Evolutionary conservation across 1,139 yeast species (phyloP), one percentile per base, ranked within the genome.

Genomic region (Meyerozyma sp.): DNA sequence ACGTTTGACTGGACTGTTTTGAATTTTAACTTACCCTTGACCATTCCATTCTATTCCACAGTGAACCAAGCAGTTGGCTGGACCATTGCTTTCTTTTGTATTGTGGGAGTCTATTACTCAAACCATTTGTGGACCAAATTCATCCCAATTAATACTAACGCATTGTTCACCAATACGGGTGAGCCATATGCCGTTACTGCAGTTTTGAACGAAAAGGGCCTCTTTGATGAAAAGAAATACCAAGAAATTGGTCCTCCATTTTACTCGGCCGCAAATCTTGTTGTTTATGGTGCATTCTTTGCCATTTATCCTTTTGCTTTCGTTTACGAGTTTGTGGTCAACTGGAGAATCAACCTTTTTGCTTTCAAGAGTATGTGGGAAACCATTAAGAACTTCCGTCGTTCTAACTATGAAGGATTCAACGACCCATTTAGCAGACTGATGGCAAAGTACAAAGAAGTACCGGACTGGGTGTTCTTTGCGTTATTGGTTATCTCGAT

Each of bases 221-320:
- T 66, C 40, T 63, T 77, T 43, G 77, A 73, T 47, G 39, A 53
- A n/a, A 56, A 45, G 6, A 71, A 70, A 48, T 77, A 75, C 52
- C 62, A 70, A 44, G 48, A 57, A 23, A 13, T 40, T 59, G 52
- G 77, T 1, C 81, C 81, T 1, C 72, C 74, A 41, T 69, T 59
- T 49, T 68, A 66, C 44, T 50, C 69, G 1, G 73, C 73, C 5
- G 71, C 65, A 7, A 65, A 64, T 47, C 55, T 68, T 50, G 79
- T 80, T 8, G 52, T 66, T 6, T 81, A 80, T 53, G 84, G 84
- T 25, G 70, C 81, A 1, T 77, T 72, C 53, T 80, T 82, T 57
- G 75, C 80, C 13, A 56, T 77, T 40, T 81, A 81, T 54, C 85
- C 87, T 9, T 74, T 79, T 42, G 63, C 75, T 5, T 34, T 52